Conservation (phyloP, 177 flowering plant species). For the Vitis hybrid region DNA sequence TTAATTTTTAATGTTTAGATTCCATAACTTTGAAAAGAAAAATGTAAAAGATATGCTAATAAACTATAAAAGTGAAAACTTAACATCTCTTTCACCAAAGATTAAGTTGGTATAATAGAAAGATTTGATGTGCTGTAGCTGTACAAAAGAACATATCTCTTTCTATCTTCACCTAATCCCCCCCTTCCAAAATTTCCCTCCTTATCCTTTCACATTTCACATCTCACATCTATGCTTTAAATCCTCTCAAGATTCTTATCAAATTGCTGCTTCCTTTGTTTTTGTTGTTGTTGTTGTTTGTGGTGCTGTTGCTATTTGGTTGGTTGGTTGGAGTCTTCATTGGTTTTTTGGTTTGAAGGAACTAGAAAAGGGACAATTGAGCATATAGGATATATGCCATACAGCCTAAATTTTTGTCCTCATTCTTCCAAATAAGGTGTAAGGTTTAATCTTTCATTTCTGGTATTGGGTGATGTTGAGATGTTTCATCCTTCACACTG, state of each 20-base stretch:
- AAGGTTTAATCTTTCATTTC: neutral
- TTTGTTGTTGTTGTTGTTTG: neutral
- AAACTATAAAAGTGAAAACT: neutral
- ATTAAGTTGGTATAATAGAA: neutral
- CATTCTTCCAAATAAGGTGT: neutral
- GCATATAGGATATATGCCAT: neutral
- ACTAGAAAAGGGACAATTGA: neutral
- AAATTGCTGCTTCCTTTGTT: neutral
- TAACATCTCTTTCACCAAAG: slow-evolving; percentile 7
- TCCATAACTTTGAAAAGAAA: neutral
- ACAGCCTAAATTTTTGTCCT: slow-evolving; percentile 1
- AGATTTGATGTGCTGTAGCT: neutral
- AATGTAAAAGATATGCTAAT: neutral
- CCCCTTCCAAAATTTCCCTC: neutral
- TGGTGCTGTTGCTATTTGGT: slow-evolving; percentile 9
- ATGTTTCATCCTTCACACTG: slow-evolving; percentile 1
- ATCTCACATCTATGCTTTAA: neutral
- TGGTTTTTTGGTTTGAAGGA: neutral
- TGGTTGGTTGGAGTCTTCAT: neutral
- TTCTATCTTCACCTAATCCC: neutral
- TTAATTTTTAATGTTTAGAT: no score
- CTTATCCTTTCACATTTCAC: slow-evolving; percentile 1
- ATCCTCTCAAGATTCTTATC: slow-evolving; percentile 21
- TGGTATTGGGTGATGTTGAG: slow-evolving; percentile 7
- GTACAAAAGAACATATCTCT: neutral